A percentile compares a stretch with the other conserved stretches of the same genome.
These are phyloP conservation scores for Pholiota molesta DNA, from an alignment of 768 basidiomycete species.

Conservation along the genomic window DNA sequence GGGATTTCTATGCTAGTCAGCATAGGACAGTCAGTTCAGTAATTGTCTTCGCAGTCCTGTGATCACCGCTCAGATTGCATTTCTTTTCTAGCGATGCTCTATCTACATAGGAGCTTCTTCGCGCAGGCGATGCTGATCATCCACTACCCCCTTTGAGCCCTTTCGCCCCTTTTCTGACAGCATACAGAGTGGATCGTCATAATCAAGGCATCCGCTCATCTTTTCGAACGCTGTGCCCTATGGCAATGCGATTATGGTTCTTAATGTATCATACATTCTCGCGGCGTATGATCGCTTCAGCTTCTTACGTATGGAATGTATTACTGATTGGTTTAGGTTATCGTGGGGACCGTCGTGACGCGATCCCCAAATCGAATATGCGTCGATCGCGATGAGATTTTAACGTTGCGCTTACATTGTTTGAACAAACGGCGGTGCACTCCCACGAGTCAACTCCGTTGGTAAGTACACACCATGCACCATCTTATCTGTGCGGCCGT, in stretches of 20 bases:
- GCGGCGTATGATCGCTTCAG: conserved; percentile 40
- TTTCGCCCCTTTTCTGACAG: conserved; percentile 58
- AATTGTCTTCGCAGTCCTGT: not conserved
- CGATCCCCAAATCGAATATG: conserved; percentile 56
- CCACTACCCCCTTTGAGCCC: conserved; percentile 57
- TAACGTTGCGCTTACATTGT: conserved; percentile 46
- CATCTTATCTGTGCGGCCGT: not conserved
- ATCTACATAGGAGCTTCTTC: conserved; percentile 59
- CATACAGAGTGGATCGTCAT: conserved; percentile 55
- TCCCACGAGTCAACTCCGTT: conserved; percentile 51
- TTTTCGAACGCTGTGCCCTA: conserved; percentile 48
- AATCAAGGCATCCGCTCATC: conserved; percentile 50
- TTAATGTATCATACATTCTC: conserved; percentile 53
- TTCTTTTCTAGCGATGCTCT: conserved; percentile 45
- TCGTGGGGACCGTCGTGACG: conserved; percentile 63
- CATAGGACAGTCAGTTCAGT: conserved; percentile 61
- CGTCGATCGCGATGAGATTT: conserved; percentile 54
- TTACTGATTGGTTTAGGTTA: conserved; percentile 39
- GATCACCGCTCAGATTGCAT: not conserved
- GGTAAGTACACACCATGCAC: conserved; percentile 30
- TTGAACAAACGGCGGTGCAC: conserved; percentile 45
- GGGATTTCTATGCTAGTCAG: conserved; percentile 59
- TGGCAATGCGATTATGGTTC: conserved; percentile 55
- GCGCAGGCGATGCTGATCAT: conserved; percentile 59
- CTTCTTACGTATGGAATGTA: not conserved